These are phyloP conservation scores for Mesembryanthemum crystallinum DNA, from an alignment of 148 eudicot genomes.

Conservation along the genomic window DNA sequence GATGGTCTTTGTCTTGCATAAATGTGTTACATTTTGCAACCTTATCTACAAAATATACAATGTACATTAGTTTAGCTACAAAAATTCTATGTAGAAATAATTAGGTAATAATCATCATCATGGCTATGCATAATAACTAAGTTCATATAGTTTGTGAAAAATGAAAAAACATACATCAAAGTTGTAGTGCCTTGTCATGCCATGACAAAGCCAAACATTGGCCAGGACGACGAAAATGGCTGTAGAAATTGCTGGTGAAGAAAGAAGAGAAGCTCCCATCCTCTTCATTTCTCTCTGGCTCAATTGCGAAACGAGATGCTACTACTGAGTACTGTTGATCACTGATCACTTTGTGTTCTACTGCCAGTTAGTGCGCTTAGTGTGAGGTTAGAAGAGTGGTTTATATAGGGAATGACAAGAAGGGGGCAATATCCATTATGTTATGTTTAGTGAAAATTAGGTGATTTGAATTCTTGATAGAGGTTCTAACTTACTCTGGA, in stretches of 20 bases:
- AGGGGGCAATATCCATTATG: neutral
- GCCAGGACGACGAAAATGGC: slow-evolving; percentile 22
- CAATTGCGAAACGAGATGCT: no score
- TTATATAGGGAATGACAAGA: slow-evolving; percentile 18
- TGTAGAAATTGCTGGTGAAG: slow-evolving; percentile 20
- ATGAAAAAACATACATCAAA: slow-evolving; percentile 46
- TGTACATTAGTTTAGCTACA: neutral
- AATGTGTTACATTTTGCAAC: slow-evolving; percentile 56
- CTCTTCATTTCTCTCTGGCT: neutral
- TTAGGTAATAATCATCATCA: neutral
- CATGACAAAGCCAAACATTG: slow-evolving; percentile 23
- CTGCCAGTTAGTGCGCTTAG: neutral
- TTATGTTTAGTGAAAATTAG: slow-evolving; percentile 23
- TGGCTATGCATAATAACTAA: neutral
- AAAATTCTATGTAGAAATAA: neutral
- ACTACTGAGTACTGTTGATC: neutral
- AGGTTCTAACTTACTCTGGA: slow-evolving; percentile 11
- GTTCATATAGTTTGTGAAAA: neutral
- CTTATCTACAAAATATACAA: slow-evolving; percentile 34
- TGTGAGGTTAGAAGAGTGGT: slow-evolving; percentile 6
- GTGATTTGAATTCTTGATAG: slow-evolving; percentile 17
- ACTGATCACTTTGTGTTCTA: neutral
- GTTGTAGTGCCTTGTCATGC: slow-evolving; percentile 48
- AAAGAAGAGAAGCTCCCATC: slow-evolving; percentile 23
- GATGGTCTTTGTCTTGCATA: slow-evolving; percentile 61